These are phyloP conservation scores for Umbilicus rupestris DNA, from an alignment of 164 flowering plant genomes.

Conservation along the genomic window DNA sequence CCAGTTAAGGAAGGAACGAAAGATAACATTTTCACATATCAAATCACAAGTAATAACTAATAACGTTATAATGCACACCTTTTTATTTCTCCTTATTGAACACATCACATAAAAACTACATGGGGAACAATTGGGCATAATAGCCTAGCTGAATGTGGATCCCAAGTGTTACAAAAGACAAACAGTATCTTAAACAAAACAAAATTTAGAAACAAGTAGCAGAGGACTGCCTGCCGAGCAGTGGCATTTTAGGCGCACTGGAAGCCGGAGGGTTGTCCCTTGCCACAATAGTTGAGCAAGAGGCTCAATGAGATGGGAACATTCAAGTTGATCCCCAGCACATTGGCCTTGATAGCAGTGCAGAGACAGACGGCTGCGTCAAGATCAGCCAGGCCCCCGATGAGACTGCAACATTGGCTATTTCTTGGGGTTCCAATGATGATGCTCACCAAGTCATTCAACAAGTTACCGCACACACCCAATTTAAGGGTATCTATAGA, in stretches of 20 bases:
- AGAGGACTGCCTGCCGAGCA: background rate
- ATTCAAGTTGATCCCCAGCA: conserved; percentile 20
- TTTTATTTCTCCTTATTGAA: conserved; percentile 1
- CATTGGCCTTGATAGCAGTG: conserved; percentile 20
- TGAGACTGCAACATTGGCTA: conserved; percentile 18
- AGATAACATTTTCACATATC: too few species aligned
- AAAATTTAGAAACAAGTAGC: background rate
- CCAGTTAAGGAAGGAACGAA: too few species aligned
- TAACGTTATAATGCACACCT: too few species aligned
- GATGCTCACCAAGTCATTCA: conserved; percentile 15
- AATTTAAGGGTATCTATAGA: conserved; percentile 22
- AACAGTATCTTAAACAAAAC: background rate
- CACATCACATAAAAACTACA: background rate
- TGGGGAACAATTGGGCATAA: too few species aligned
- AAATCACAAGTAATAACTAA: too few species aligned
- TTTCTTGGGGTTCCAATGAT: conserved; percentile 18
- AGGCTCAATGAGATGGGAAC: conserved; percentile 21
- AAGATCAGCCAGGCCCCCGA: conserved; percentile 16
- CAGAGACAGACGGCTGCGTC: conserved; percentile 31
- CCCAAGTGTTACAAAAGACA: background rate
- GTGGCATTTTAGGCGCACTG: conserved; percentile 17
- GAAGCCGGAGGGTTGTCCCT: conserved; percentile 15
- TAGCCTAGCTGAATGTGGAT: background rate
- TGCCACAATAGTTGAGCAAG: conserved; percentile 24
- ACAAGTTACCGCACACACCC: conserved; percentile 21